phyloP scores from a whole-genome alignment of 2,329 filamentous ascomycete genomes.

The Colletotrichum destructivum region DNA sequence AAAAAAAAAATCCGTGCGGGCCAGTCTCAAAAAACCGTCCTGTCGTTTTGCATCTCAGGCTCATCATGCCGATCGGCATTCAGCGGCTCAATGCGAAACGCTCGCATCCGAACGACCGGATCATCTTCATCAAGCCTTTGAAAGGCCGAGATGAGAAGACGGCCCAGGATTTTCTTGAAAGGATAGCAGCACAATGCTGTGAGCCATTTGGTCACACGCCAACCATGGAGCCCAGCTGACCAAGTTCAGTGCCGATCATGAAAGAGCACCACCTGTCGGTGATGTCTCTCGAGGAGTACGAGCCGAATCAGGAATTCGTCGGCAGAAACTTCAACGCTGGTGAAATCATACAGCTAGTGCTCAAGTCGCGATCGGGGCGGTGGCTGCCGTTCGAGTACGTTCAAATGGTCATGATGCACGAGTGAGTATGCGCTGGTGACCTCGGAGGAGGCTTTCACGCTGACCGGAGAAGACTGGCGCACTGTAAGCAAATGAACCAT shows the following conservation, averaged over 20 bases:
- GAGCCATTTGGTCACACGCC: conserved; percentile 45
- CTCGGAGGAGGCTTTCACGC: not conserved
- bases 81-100: conserved; percentile 83
- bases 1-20: no score
- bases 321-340: conserved; percentile 93
- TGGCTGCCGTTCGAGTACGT: conserved; percentile 90
- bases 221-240: not conserved
- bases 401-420: conserved; percentile 97
- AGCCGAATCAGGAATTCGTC: conserved; percentile 85
- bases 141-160: conserved; percentile 73
- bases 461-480: conserved; percentile 73
- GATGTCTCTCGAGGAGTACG: conserved; percentile 84
- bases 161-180: conserved; percentile 80
- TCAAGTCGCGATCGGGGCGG: conserved; percentile 75
- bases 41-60: not conserved
- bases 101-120: conserved; percentile 81
- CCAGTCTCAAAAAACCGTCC: no score
- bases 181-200: conserved; percentile 86
- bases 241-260: conserved; percentile 75
- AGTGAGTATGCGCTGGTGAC: conserved; percentile 57
- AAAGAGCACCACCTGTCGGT: conserved; percentile 75
- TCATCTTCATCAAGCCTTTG: conserved; percentile 89
- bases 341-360: conserved; percentile 87
- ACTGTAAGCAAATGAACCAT: conserved; percentile 95
- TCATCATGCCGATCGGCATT: conserved; percentile 82